Evolutionary conservation across 805 yeast species (phyloP), one percentile per base, ranked within the genome.

Genomic region (Yarrowia divulgata): DNA sequence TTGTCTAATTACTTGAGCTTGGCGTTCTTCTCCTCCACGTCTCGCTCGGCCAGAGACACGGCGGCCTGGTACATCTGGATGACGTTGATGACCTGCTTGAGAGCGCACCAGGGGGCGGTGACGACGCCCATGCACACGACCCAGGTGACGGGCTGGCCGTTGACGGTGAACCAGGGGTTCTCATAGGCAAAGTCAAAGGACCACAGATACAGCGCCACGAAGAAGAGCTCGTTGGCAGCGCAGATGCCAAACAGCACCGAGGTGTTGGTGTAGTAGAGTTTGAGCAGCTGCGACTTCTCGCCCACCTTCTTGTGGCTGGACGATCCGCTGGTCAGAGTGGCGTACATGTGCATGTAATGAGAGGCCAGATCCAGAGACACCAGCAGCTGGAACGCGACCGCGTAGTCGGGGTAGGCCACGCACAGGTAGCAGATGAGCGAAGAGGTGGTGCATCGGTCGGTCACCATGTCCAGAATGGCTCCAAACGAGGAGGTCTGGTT

Each of bases 321-420:
- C 3, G 90, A 87, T 19, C 98, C 98, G 46, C 87, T 82, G 67
- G 88, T 84, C 74, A 93, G 82, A 81, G 92, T 90, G 50, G 98
- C 97, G 79, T 93, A 93, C 99, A 95, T 95, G 81, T 95, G 99
- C 90, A 95, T 91, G 81, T 95, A 95, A 78, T 95, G 99, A 67
- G 97, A 90, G 1, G 98, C 93, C 74, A 95, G 84, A 76, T 81
- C 84, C 74, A 95, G 82, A 12, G 96, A 90, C 64, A 93, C 88
- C 73, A 95, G 83, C 34, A 91, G 74, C 81, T 95, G 99, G 88
- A 94, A 93, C 9, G 87, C 73, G 13, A 90, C 79, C 66, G 86
- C 83, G 79, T 83, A 90, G 40, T 79, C 74, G 8, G 98, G 98
- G 76, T 91, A 94, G 58, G 90, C 81, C 45, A 90, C 88, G 73